Evolutionary conservation across 106 monocot genomes (phyloP).

Genomic region (Dendrobium officinale): DNA sequence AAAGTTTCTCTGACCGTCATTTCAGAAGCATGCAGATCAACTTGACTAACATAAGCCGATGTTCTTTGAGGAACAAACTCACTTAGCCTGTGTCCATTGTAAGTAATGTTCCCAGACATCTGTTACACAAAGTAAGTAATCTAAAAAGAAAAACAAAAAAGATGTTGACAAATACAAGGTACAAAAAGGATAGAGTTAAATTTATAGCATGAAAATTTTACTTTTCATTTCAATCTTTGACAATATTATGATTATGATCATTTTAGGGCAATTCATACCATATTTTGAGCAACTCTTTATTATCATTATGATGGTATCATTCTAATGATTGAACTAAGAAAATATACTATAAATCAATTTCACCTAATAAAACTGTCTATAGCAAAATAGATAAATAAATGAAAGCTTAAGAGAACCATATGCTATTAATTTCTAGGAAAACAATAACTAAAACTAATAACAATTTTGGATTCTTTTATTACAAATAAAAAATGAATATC

Average conservation of each 20-base stretch:
- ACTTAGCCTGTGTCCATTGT: slow-evolving; percentile 72
- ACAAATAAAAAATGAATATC: too few species aligned
- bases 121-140: slow-evolving; percentile 16
- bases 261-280: neutral
- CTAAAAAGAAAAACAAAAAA: slow-evolving; percentile 1
- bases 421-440: too few species aligned
- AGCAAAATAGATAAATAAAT: neutral
- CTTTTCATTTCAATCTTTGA: neutral
- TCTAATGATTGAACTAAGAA: neutral
- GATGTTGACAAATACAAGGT: neutral
- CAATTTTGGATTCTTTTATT: too few species aligned
- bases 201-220: neutral
- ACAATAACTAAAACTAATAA: too few species aligned
- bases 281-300: neutral
- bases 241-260: neutral
- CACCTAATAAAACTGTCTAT: neutral
- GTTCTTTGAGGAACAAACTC: slow-evolving; percentile 98
- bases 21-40: slow-evolving; percentile 88
- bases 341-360: slow-evolving; percentile 1
- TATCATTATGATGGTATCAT: neutral
- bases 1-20: slow-evolving; percentile 94
- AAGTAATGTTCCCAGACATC: slow-evolving; percentile 84
- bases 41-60: slow-evolving; percentile 98
- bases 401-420: too few species aligned
- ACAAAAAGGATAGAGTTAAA: neutral